Conservation (phyloP, 75 land plant genomes). For the Cupressus sempervirens region DNA sequence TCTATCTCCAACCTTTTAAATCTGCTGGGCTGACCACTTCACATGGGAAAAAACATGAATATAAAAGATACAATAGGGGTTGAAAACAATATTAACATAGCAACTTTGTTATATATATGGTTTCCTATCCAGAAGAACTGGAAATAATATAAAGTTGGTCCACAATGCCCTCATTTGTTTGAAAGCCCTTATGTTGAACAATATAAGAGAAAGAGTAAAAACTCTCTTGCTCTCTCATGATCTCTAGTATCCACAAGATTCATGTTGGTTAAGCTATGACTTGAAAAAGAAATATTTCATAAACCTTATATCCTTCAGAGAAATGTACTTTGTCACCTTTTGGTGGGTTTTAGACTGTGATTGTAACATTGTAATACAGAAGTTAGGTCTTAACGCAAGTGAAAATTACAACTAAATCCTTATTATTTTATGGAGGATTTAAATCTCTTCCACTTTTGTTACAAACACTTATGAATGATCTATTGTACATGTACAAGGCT, state of each 20-base stretch:
- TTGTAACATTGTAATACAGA: not conserved
- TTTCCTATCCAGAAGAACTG: not conserved
- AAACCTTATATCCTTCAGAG: not conserved
- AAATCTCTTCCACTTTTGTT: not conserved
- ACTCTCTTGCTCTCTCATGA: not conserved
- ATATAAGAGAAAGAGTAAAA: not conserved
- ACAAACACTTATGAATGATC: not conserved
- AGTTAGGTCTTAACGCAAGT: not conserved
- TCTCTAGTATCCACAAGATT: not conserved
- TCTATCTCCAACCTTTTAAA: constrained; percentile 5
- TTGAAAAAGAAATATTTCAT: not conserved
- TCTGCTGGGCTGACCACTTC: not conserved
- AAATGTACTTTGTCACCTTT: not conserved
- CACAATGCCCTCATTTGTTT: not conserved
- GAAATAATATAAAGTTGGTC: not conserved
- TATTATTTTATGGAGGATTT: not conserved
- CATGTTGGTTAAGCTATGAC: not conserved
- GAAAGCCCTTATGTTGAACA: not conserved
- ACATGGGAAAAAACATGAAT: not conserved
- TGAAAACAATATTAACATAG: not conserved
- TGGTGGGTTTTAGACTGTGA: not conserved
- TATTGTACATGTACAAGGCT: not conserved
- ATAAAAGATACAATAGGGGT: not conserved
- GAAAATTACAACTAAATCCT: not conserved
- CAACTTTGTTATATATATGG: not conserved